A percentile compares a stretch with the other conserved stretches of the same genome.
Evolutionary conservation across 2,329 filamentous ascomycete species (phyloP).

Genomic region (Verticillium dahliae): DNA sequence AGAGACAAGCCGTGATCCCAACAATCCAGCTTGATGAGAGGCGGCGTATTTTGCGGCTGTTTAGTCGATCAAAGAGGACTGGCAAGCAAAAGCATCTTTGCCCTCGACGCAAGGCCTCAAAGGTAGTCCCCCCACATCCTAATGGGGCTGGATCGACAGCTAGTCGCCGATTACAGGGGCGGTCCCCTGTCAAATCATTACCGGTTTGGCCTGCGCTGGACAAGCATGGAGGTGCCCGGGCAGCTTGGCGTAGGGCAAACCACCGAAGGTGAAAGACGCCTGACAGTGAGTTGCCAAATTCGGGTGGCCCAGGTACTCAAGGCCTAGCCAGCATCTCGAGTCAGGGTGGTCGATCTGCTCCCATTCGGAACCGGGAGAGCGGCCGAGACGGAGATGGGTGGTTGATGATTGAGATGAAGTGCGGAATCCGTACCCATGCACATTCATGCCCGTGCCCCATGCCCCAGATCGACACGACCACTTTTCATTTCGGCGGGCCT

Average conservation of each 20-base stretch:
- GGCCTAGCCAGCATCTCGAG: not conserved
- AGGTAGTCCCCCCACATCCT: not conserved
- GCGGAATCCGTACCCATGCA: not conserved
- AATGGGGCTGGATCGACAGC: slow-evolving; percentile 8
- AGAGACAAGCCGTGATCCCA: slow-evolving; percentile 2
- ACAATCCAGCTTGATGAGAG: not conserved
- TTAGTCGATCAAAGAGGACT: not conserved
- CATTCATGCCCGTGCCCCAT: not conserved
- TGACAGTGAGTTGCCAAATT: not conserved
- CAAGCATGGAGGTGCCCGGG: not conserved
- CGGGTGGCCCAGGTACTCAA: not conserved
- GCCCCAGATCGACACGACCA: not conserved
- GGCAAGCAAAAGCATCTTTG: not conserved
- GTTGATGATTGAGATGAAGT: not conserved
- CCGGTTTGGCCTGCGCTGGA: not conserved
- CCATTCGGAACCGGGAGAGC: not conserved
- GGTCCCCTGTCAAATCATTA: slow-evolving; percentile 2
- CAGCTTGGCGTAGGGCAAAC: not conserved
- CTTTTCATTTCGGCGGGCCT: not conserved
- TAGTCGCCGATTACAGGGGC: slow-evolving; percentile 8
- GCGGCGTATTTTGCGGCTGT: not conserved
- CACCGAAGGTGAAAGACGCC: not conserved
- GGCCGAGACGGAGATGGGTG: not conserved
- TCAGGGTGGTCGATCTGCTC: not conserved
- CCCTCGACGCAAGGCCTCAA: not conserved